Evolutionary conservation across 352 stramenopile species (phyloP).

Genomic region (Phytophthora pistaciae): DNA sequence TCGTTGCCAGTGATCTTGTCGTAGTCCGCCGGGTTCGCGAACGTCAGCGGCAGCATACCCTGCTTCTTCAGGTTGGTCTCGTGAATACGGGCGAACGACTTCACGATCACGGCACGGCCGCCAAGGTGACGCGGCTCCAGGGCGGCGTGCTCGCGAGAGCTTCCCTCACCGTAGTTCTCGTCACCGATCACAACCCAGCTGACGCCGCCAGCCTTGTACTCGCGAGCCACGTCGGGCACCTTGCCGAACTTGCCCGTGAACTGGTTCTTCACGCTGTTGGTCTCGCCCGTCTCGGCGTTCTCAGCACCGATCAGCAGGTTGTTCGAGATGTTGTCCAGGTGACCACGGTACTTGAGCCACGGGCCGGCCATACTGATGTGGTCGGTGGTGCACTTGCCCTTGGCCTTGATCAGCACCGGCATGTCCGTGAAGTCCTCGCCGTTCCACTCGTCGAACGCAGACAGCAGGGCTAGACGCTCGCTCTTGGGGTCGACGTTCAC

Average conservation of each 20-base stretch:
- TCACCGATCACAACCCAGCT: conserved; percentile 94
- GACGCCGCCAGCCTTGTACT: conserved; percentile 93
- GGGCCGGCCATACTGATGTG: conserved; percentile 95
- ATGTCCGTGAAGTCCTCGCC: conserved; percentile 90
- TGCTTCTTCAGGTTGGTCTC: conserved; percentile 98
- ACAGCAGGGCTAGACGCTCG: conserved; percentile 89
- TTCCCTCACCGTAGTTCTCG: conserved; percentile 96
- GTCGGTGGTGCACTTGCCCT: conserved; percentile 96
- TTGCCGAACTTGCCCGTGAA: conserved; percentile 89
- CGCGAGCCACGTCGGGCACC: conserved; percentile 88
- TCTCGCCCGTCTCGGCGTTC: conserved; percentile 94
- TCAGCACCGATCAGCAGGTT: conserved; percentile 95
- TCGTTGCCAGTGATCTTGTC: conserved; percentile 93
- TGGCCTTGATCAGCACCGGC: conserved; percentile 94
- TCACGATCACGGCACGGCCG: conserved; percentile 92
- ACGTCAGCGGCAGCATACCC: conserved; percentile 94
- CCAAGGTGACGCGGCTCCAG: conserved; percentile 93
- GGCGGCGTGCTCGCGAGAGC: conserved; percentile 93
- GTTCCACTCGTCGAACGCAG: conserved; percentile 91
- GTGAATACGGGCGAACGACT: conserved; percentile 96
- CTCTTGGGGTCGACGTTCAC: conserved; percentile 87
- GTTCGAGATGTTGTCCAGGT: conserved; percentile 96
- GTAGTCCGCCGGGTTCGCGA: conserved; percentile 93
- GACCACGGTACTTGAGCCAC: conserved; percentile 95
- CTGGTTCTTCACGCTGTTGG: conserved; percentile 93